Evolutionary conservation across 2,329 filamentous ascomycete species (phyloP).

Genomic region (Pseudogymnoascus sp.): DNA sequence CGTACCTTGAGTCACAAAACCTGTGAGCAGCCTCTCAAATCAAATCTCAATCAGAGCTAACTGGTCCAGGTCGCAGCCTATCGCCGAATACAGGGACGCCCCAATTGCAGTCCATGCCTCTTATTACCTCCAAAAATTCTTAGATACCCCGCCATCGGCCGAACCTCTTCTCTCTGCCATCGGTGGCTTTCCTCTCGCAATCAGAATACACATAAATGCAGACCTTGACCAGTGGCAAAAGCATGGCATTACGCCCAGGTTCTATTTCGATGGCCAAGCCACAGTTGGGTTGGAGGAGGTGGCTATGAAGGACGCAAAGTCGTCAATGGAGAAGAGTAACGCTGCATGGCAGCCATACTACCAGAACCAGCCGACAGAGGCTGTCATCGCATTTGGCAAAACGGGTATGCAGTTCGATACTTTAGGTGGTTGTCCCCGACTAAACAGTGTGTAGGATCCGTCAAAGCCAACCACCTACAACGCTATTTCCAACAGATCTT

Average conservation of each 20-base stretch:
- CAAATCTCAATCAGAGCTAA: background rate
- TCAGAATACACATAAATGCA: slow-evolving; percentile 66
- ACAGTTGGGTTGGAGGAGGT: slow-evolving; percentile 69
- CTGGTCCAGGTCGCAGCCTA: slow-evolving; percentile 35
- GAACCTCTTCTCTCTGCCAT: slow-evolving; percentile 87
- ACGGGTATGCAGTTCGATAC: slow-evolving; percentile 48
- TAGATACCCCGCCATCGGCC: slow-evolving; percentile 61
- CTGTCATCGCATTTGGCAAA: slow-evolving; percentile 80
- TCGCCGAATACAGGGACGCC: slow-evolving; percentile 66
- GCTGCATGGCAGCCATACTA: slow-evolving; percentile 85
- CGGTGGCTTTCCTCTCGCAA: slow-evolving; percentile 75
- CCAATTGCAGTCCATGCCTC: slow-evolving; percentile 82
- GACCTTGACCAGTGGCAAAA: slow-evolving; percentile 68
- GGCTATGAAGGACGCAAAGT: slow-evolving; percentile 54
- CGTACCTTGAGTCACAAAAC: slow-evolving; percentile 5
- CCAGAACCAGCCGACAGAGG: slow-evolving; percentile 67
- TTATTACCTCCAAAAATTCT: slow-evolving; percentile 75
- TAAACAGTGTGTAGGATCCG: slow-evolving; percentile 52
- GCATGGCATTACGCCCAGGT: slow-evolving; percentile 68
- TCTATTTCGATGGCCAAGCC: slow-evolving; percentile 86
- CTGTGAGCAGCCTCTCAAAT: background rate
- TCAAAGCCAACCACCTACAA: slow-evolving; percentile 64
- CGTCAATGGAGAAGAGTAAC: slow-evolving; percentile 63
- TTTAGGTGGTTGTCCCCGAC: slow-evolving; percentile 9
- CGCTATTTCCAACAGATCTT: slow-evolving; percentile 71